A percentile compares a stretch with the other conserved stretches of the same genome.
These are phyloP conservation scores for Phaseolus lunatus DNA, from an alignment of 306 rosid species.

Conservation along the genomic window DNA sequence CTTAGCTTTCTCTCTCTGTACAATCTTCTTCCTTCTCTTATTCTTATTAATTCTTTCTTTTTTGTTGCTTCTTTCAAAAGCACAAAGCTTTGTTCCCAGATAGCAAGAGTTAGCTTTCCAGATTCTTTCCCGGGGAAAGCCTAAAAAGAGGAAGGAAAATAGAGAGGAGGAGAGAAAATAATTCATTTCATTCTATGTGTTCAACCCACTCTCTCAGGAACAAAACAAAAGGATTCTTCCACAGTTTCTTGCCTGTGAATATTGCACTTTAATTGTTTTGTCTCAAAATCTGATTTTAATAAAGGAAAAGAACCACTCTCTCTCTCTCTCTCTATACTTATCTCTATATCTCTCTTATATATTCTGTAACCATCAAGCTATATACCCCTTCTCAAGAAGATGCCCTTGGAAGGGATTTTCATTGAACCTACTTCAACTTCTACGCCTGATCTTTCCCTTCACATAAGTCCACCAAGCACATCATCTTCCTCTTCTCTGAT, in stretches of 20 bases:
- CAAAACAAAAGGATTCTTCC: slow-evolving; percentile 30
- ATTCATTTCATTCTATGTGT: background rate
- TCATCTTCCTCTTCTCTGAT: slow-evolving; percentile 52
- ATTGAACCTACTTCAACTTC: slow-evolving; percentile 70
- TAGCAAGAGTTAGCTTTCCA: slow-evolving; percentile 51
- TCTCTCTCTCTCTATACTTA: background rate
- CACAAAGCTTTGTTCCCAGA: slow-evolving; percentile 41
- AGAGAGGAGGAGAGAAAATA: background rate
- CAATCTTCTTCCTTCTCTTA: slow-evolving; percentile 19
- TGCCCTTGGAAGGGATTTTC: slow-evolving; percentile 94
- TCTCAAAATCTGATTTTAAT: slow-evolving; percentile 42
- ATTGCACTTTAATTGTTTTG: slow-evolving; percentile 49
- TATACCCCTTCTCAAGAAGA: slow-evolving; percentile 51
- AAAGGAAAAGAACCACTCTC: slow-evolving; percentile 8
- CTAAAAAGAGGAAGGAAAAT: slow-evolving; percentile 36
- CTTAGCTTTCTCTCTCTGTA: slow-evolving; percentile 24
- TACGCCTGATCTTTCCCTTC: slow-evolving; percentile 91
- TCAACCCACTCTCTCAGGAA: slow-evolving; percentile 23
- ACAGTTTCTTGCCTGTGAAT: slow-evolving; percentile 41
- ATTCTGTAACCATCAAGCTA: slow-evolving; percentile 20
- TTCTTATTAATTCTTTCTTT: background rate
- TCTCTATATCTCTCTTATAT: background rate
- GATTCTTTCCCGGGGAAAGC: slow-evolving; percentile 52
- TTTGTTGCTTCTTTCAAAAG: background rate
- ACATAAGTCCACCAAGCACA: slow-evolving; percentile 75